Base-by-base conservation (phyloP, 2,329 filamentous ascomycete genomes). In the Paecilomyces niveus region DNA sequence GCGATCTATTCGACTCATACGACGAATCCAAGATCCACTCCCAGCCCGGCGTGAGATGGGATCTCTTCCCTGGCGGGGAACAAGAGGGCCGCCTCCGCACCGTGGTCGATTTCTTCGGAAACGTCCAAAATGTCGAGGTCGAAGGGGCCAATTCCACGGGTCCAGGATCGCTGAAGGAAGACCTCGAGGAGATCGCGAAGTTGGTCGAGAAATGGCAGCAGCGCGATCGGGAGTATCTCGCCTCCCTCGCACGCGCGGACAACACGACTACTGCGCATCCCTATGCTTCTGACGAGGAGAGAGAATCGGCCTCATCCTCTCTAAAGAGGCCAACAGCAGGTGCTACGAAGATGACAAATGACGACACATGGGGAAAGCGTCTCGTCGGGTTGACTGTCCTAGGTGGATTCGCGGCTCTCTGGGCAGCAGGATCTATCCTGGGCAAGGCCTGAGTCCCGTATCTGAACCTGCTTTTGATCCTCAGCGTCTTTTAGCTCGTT, bases 31-130 rank as follows among this genome's bases (percentile, higher is more conserved):
- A 97, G 80, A 97, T 99, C 54, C 93, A 97, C 74, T 94, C 89
- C 1, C 85, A 93, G 64, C 92, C 94, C 0, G 94, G 94, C 35
- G 86, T 99, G 21, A 85, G 94, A 59, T 97, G 96, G 80, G 94
- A 99, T 72, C 78, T 99, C n/a, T 97, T 99, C 74, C 85, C 83
- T 0, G 93, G 92, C 10, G 92, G 91, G 6, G 89, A 92, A 65
- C 80, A 86, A 7, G 87, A 83, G 9, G 93, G 90, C 0, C 83
- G 92, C 57, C 85, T 88, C 65, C 86, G 92, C 50, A 82, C 94
- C 31, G 86, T 99, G 49, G 95, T 96, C 67, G 94, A 99, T 72
- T 99, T 99, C 76, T 97, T 99, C 63, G 94, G 94, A 24, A 99
- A 97, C 71, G 92, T 97, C 13, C 94, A 99, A 73, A 96, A 93